Percentiles rank a stretch among this genome's conserved stretches.
Conservation (phyloP, 768 basidiomycete genomes). For the Pleurotus sapidus region DNA sequence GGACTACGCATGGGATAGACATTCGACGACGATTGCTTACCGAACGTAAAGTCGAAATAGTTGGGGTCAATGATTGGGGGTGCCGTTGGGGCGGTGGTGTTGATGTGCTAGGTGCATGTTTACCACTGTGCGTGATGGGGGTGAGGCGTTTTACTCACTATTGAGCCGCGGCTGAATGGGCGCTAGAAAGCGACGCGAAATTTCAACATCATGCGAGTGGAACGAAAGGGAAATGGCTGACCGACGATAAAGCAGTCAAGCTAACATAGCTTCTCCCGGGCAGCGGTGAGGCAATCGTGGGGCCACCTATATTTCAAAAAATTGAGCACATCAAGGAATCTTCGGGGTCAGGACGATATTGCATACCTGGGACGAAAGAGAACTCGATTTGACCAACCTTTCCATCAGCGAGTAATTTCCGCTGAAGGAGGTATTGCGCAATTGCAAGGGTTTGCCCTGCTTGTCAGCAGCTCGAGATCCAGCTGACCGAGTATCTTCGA, state of each 20-base stretch:
- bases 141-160: conserved; percentile 2
- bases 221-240: too few species aligned
- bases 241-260: too few species aligned
- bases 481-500: background rate
- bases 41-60: conserved; percentile 27
- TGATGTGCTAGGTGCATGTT: conserved; percentile 37
- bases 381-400: too few species aligned
- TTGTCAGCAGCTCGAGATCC: background rate
- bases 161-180: background rate
- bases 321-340: too few species aligned
- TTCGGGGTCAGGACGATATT: too few species aligned
- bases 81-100: conserved; percentile 35
- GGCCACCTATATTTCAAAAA: too few species aligned
- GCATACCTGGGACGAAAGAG: too few species aligned
- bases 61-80: conserved; percentile 44
- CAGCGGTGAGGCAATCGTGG: too few species aligned
- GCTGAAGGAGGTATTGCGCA: background rate
- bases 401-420: background rate
- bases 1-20: background rate
- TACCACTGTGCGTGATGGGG: conserved; percentile 19
- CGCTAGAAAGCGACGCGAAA: background rate
- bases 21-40: background rate
- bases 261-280: too few species aligned
- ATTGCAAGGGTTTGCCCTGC: background rate
- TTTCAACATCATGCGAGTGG: too few species aligned